These are phyloP conservation scores for Pichia nakasei DNA, from an alignment of 805 yeast genomes.

Conservation along the genomic window DNA sequence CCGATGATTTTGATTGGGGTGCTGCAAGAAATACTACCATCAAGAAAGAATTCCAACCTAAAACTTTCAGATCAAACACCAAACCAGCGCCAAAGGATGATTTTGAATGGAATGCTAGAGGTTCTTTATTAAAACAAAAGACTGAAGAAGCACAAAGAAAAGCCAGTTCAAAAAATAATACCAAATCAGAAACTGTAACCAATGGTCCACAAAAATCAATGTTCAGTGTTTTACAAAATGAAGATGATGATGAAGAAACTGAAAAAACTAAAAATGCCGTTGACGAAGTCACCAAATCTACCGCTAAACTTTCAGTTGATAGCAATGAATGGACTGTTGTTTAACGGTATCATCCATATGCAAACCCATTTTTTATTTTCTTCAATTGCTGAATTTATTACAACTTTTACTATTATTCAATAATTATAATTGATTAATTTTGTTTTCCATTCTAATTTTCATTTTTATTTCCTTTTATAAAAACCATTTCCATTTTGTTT, in stretches of 20 bases:
- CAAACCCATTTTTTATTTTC: too few relatives aligned
- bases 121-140: conserved; percentile 10
- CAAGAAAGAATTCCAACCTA: background rate
- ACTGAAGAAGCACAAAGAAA: background rate
- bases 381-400: too few relatives aligned
- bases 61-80: background rate
- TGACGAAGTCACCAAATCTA: conserved; percentile 22
- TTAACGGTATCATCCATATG: too few relatives aligned
- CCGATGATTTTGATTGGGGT: conserved; percentile 11
- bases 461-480: background rate
- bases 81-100: conserved; percentile 19
- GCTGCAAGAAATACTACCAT: conserved; percentile 18
- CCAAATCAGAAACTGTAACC: conserved; percentile 11
- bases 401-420: too few relatives aligned
- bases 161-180: conserved; percentile 9
- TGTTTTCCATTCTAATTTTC: too few relatives aligned
- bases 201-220: conserved; percentile 35
- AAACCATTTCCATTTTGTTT: background rate
- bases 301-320: conserved; percentile 32
- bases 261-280: conserved; percentile 24
- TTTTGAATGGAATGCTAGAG: conserved; percentile 34
- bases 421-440: too few relatives aligned
- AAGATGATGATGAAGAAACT: conserved; percentile 43
- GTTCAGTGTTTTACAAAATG: conserved; percentile 41
- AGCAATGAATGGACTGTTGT: conserved; percentile 33